Percentiles rank a stretch among this genome's conserved stretches.
Conservation (phyloP, 306 rosid genomes). For the Abrus pulchellus region DNA sequence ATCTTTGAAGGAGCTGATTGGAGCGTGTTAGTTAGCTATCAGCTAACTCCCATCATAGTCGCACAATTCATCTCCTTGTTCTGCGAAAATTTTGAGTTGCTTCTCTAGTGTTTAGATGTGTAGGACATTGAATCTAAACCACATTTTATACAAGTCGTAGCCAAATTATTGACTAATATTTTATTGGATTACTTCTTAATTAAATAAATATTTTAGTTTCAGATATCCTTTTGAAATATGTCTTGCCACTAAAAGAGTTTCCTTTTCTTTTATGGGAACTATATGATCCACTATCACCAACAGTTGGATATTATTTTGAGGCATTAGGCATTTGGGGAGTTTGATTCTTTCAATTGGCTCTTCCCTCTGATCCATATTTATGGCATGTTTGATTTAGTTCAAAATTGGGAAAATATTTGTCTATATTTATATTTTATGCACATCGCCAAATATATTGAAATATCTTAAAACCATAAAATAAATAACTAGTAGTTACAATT, state of each 20-base stretch:
- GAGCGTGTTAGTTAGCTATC: conserved; percentile 50
- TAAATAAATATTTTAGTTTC: conserved; percentile 44
- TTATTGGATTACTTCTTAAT: conserved; percentile 45
- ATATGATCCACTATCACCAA: conserved; percentile 27
- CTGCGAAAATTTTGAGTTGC: conserved; percentile 52
- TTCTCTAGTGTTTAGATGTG: conserved; percentile 47
- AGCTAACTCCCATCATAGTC: conserved; percentile 48
- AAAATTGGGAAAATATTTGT: no score
- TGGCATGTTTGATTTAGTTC: no score
- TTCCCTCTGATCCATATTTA: background rate
- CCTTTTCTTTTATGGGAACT: background rate
- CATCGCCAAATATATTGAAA: no score
- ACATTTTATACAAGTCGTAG: conserved; percentile 46
- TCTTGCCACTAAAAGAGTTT: conserved; percentile 29
- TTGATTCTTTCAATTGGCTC: background rate
- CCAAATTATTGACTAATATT: conserved; percentile 40
- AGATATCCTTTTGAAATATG: conserved; percentile 34
- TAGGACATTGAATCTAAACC: conserved; percentile 55
- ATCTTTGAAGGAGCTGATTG: conserved; percentile 43
- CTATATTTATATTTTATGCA: no score
- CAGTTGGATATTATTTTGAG: background rate
- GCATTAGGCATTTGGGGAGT: background rate
- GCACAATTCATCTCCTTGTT: conserved; percentile 39
- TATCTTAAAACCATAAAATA: no score
- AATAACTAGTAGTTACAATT: no score